These are phyloP conservation scores for Fraxinus pennsylvanica DNA, from an alignment of 257 asterid species.

Conservation along the genomic window DNA sequence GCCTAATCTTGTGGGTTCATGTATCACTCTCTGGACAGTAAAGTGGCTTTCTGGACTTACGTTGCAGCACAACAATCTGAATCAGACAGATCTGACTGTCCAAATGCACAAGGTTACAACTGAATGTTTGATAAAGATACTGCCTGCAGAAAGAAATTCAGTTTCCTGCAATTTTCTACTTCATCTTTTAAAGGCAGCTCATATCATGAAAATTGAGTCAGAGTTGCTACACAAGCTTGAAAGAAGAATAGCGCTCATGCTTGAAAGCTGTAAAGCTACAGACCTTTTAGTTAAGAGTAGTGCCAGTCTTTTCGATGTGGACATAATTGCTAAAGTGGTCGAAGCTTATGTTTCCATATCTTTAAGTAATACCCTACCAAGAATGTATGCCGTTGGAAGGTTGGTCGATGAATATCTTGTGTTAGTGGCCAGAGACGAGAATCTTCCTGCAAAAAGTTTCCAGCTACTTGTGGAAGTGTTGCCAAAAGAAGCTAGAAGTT, in stretches of 20 bases:
- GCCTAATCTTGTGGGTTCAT: constrained; percentile 36
- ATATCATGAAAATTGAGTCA: constrained; percentile 23
- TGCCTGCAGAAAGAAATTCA: constrained; percentile 32
- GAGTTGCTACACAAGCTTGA: constrained; percentile 26
- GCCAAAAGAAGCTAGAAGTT: constrained; percentile 30
- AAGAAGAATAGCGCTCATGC: constrained; percentile 27
- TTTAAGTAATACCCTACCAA: constrained; percentile 17
- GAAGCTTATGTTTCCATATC: constrained; percentile 26
- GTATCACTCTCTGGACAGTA: constrained; percentile 37
- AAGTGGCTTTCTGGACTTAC: constrained; percentile 36
- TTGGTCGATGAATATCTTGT: constrained; percentile 33
- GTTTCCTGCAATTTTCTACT: constrained; percentile 39
- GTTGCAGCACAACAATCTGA: neutral
- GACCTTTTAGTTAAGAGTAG: constrained; percentile 35
- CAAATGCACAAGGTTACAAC: constrained; percentile 31
- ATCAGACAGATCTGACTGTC: constrained; percentile 20
- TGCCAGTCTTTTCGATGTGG: constrained; percentile 26
- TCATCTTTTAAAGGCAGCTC: constrained; percentile 33
- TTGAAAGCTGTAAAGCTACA: constrained; percentile 27
- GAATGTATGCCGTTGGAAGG: constrained; percentile 26
- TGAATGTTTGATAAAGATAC: constrained; percentile 31
- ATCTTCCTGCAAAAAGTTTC: constrained; percentile 28
- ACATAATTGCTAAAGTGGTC: constrained; percentile 27
- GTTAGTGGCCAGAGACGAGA: constrained; percentile 24
- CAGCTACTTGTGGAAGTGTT: constrained; percentile 28